Conservation (phyloP, 306 rosid genomes). For the Cicer pinnatifidum region DNA sequence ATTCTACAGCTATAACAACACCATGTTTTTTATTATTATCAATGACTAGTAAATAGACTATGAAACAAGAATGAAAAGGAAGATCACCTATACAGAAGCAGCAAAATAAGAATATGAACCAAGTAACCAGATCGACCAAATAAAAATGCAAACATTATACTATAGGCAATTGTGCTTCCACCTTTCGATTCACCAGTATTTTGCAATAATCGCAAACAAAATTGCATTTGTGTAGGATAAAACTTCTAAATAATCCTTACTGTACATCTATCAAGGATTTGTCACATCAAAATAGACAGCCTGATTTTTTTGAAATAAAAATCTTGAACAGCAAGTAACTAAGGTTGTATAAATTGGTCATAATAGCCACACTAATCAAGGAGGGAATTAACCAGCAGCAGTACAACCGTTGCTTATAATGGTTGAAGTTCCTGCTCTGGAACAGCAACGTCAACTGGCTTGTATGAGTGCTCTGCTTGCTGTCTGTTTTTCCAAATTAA, state of each 20-base stretch:
- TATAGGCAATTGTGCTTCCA: slow-evolving; percentile 23
- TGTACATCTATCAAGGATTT: slow-evolving; percentile 45
- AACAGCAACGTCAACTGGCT: slow-evolving; percentile 65
- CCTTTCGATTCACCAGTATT: slow-evolving; percentile 46
- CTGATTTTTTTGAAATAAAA: slow-evolving; percentile 45
- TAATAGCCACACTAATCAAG: slow-evolving; percentile 33
- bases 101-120: not conserved
- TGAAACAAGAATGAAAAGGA: not conserved
- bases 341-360: slow-evolving; percentile 42
- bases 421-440: slow-evolving; percentile 97
- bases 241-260: slow-evolving; percentile 40
- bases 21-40: not conserved
- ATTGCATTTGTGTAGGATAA: slow-evolving; percentile 41
- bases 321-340: slow-evolving; percentile 41
- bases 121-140: not conserved
- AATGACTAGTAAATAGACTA: not conserved
- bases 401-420: slow-evolving; percentile 51
- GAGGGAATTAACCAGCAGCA: slow-evolving; percentile 38
- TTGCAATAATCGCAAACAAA: slow-evolving; percentile 54
- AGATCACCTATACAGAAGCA: not conserved
- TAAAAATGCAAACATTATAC: slow-evolving; percentile 11
- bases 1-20: not conserved
- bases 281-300: slow-evolving; percentile 42
- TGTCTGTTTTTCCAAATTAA: slow-evolving; percentile 67
- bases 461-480: slow-evolving; percentile 57